phyloP scores from a whole-genome alignment of 2,329 filamentous ascomycete species.

The Ceratocystiopsis sp. region DNA sequence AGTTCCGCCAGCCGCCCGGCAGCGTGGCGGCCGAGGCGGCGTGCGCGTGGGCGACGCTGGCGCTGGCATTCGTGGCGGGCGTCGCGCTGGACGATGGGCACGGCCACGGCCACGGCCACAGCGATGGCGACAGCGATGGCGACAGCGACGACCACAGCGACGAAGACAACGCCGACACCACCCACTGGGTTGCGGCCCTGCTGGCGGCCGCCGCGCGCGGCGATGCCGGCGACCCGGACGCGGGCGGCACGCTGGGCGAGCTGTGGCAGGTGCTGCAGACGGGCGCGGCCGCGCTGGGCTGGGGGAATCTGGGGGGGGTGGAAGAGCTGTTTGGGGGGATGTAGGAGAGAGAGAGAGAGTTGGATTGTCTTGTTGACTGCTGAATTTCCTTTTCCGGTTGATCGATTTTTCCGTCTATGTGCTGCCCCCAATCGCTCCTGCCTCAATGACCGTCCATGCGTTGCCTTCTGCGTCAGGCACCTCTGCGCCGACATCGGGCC shows the following conservation, averaged over 20 bases:
- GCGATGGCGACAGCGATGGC: not conserved
- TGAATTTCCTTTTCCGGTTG: not conserved
- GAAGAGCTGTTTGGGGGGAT: conserved; percentile 9
- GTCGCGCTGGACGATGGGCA: conserved; percentile 10
- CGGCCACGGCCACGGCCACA: too few species aligned
- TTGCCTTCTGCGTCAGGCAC: too few species aligned
- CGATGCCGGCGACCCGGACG: not conserved
- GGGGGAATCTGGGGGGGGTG: conserved; percentile 14
- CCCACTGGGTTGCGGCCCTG: conserved; percentile 14
- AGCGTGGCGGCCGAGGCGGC: conserved; percentile 16
- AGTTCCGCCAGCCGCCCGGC: conserved; percentile 21
- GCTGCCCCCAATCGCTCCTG: not conserved
- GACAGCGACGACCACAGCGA: not conserved
- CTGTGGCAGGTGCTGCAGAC: conserved; percentile 12
- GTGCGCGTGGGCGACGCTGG: conserved; percentile 16
- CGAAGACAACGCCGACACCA: too few species aligned
- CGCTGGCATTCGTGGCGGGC: conserved; percentile 18
- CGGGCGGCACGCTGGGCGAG: conserved; percentile 10
- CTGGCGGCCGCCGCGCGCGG: conserved; percentile 4
- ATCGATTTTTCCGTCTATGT: not conserved
- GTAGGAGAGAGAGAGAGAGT: not conserved
- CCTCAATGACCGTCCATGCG: conserved; percentile 2
- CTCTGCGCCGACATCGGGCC: too few species aligned
- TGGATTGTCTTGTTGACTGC: not conserved
- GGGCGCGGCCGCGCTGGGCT: conserved; percentile 13